Conservation (phyloP, 345 rosid species). For the Murraya paniculata region DNA sequence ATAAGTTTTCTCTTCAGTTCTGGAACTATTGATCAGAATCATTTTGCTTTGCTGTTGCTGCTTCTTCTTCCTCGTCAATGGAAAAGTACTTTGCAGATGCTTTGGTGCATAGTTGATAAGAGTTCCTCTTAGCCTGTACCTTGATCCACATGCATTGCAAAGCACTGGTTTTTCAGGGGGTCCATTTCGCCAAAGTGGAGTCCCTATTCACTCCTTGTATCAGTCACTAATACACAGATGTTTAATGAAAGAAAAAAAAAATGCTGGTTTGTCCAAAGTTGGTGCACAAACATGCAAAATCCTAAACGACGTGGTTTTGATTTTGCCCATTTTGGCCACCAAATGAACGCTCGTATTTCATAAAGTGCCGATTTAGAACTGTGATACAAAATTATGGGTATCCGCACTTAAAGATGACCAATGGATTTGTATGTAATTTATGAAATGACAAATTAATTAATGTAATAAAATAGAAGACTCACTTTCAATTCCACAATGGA, state of each 20-base stretch:
- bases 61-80: not conserved
- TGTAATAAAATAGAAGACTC: not conserved
- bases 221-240: not conserved
- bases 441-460: no score
- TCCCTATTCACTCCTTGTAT: constrained; percentile 29
- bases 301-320: no score
- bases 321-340: no score
- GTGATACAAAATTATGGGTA: no score
- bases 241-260: no score
- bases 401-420: no score
- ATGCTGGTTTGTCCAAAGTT: no score
- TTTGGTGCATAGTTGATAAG: constrained; percentile 52
- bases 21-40: no score
- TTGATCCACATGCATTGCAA: constrained; percentile 77
- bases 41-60: not conserved
- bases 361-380: no score
- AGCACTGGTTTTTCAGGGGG: constrained; percentile 63
- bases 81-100: constrained; percentile 23
- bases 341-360: no score
- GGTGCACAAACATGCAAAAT: no score
- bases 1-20: not conserved
- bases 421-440: no score
- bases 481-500: constrained; percentile 23
- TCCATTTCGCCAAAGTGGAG: constrained; percentile 71
- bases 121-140: constrained; percentile 50